Percentiles rank a stretch among this genome's conserved stretches.
Evolutionary conservation across 1,284 basidiomycete species (phyloP).

Genomic region (Malassezia japonica): DNA sequence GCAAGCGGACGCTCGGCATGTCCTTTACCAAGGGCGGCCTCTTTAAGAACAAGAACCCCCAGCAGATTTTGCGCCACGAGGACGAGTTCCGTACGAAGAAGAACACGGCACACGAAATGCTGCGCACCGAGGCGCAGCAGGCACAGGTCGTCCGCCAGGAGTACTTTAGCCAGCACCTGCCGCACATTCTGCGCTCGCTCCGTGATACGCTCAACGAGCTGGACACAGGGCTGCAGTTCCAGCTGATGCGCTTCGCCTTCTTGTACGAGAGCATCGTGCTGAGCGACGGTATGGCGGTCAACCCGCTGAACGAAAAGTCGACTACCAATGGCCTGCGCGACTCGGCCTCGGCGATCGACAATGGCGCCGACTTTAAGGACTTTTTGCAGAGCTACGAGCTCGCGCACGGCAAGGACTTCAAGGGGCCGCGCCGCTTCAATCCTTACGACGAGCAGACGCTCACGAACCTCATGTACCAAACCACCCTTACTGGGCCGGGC

Average conservation of each 20-base stretch:
- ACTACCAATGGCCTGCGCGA: slow-evolving; percentile 62
- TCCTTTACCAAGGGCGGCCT: slow-evolving; percentile 83
- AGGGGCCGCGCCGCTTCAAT: slow-evolving; percentile 47
- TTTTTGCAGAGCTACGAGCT: slow-evolving; percentile 94
- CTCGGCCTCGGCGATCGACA: slow-evolving; percentile 83
- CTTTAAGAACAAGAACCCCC: slow-evolving; percentile 79
- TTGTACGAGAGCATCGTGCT: slow-evolving; percentile 82
- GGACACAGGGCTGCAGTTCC: slow-evolving; percentile 92
- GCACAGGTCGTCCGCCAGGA: slow-evolving; percentile 84
- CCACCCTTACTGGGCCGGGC: neutral
- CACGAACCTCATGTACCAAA: slow-evolving; percentile 11
- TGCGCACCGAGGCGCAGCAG: slow-evolving; percentile 79
- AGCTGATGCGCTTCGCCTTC: slow-evolving; percentile 86
- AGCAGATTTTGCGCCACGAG: slow-evolving; percentile 83
- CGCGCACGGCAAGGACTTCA: slow-evolving; percentile 60
- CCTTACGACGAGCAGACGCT: slow-evolving; percentile 49
- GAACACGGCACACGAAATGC: slow-evolving; percentile 74
- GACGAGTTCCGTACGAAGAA: slow-evolving; percentile 81
- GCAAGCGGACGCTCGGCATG: slow-evolving; percentile 50
- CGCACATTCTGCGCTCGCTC: slow-evolving; percentile 78
- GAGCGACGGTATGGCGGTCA: slow-evolving; percentile 72
- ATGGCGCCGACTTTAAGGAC: slow-evolving; percentile 81
- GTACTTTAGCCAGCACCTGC: slow-evolving; percentile 88
- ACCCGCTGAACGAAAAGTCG: slow-evolving; percentile 55
- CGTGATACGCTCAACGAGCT: slow-evolving; percentile 94